Base-by-base conservation (phyloP, 2,329 filamentous ascomycete genomes). In the Massarina eburnea region DNA sequence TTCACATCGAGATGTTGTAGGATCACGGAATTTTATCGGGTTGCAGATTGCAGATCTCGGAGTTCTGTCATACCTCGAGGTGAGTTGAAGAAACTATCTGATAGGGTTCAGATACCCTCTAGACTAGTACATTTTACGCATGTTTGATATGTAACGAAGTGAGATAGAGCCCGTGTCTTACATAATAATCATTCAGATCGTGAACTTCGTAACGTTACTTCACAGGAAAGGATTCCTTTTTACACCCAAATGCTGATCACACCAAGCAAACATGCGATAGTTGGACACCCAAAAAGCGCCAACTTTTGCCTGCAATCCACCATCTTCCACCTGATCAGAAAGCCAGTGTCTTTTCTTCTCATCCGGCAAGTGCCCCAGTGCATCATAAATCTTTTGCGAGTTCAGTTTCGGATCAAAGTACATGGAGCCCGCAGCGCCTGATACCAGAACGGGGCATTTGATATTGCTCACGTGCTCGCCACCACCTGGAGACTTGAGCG, bases 281-380 rank as follows among this genome's bases (percentile, higher is more conserved):
- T 36, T 17, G 4, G 18, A 9, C 21, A 41, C 6, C 9, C 21
- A 19, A 12, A 37, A 38, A 14, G 41, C 41, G 8, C 41, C 41
- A 6, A 43, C 21, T 17, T 43, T 43, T 8, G 41, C 41, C 22
- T 38, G 41, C 17, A 43, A 24, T n/a, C 33, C 41, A 6, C 41
- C 41, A 4, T 29, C 8, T 12, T 8, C 41, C 2, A 30, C 20
- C 9, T 19, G 33, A 9, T 27, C 22, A 8, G 41, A 10, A 21
- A 38, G 27, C 41, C 41, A 43, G 10, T 12, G 6, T 33, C 29
- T 17, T 21, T 38, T 43, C 32, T 43, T 21, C 8, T 19, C 15
- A 7, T 6, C 41, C 12, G 18, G 17, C 5, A 38, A 17, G 30
- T 43, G 32, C 3, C 12, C 21, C 14, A 43, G 22, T 2, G 17